Conservation (phyloP, 2,329 filamentous ascomycete genomes). For the Cercospora zeina region DNA sequence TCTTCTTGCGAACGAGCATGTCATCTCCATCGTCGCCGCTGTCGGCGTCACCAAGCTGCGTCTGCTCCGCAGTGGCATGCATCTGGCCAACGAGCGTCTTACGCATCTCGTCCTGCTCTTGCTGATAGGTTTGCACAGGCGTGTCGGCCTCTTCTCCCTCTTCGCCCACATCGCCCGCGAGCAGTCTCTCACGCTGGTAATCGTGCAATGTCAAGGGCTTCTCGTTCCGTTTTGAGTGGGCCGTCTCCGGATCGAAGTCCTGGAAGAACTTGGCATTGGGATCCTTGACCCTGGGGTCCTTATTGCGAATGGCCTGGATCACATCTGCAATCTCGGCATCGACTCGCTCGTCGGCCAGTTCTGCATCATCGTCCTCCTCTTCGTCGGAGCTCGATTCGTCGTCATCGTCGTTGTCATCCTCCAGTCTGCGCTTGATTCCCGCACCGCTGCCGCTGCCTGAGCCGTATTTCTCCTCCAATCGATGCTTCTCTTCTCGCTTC, state of each 20-base stretch:
- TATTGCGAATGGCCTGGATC: conserved; percentile 80
- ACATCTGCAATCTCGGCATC: conserved; percentile 87
- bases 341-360: conserved; percentile 79
- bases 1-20: conserved; percentile 73
- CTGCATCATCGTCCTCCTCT: conserved; percentile 85
- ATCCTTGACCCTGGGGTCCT: conserved; percentile 91
- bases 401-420: conserved; percentile 55
- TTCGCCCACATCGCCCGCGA: conserved; percentile 67
- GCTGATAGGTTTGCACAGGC: conserved; percentile 69
- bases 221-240: conserved; percentile 56
- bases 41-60: conserved; percentile 46
- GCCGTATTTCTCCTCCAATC: conserved; percentile 82
- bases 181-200: conserved; percentile 88
- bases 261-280: conserved; percentile 74
- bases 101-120: conserved; percentile 86
- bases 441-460: conserved; percentile 46
- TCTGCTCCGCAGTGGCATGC: conserved; percentile 60
- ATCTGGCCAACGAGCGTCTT: conserved; percentile 76
- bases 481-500: conserved; percentile 83
- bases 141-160: conserved; percentile 56
- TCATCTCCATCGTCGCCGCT: conserved; percentile 62
- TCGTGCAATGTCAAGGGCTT: conserved; percentile 85
- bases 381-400: conserved; percentile 69
- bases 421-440: conserved; percentile 32
- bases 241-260: conserved; percentile 58